Evolutionary conservation across 345 rosid genomes (phyloP).

Genomic region (Anastatica hierochuntica): DNA sequence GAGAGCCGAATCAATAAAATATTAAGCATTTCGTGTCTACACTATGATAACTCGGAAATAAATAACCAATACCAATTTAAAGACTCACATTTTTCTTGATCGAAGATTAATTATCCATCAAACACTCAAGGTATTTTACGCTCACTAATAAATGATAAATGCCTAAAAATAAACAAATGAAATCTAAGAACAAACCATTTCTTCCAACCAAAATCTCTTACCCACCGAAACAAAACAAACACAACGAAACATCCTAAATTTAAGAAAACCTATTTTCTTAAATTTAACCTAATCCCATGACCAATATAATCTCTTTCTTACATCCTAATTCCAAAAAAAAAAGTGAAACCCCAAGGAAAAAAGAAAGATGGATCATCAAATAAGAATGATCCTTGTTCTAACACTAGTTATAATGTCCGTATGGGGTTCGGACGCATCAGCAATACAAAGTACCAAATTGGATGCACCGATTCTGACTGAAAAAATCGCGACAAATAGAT

Average conservation of each 20-base stretch:
- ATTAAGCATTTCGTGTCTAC: too few relatives aligned
- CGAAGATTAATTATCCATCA: too few relatives aligned
- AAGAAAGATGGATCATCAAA: conserved; percentile 4
- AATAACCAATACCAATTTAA: too few relatives aligned
- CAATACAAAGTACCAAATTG: conserved; percentile 18
- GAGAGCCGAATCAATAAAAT: too few relatives aligned
- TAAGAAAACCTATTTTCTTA: conserved; percentile 19
- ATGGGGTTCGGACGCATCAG: conserved; percentile 27
- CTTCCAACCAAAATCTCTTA: conserved; percentile 10
- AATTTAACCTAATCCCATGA: conserved; percentile 20
- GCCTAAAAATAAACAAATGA: conserved; percentile 12
- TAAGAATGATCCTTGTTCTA: conserved; percentile 18
- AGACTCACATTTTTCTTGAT: too few relatives aligned
- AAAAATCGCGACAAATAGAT: conserved; percentile 49
- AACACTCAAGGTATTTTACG: too few relatives aligned
- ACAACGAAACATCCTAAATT: conserved; percentile 15
- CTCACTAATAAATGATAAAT: too few relatives aligned
- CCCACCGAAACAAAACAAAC: conserved; percentile 22
- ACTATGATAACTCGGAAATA: too few relatives aligned
- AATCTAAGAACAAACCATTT: conserved; percentile 1
- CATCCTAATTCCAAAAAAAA: neutral
- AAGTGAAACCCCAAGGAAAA: conserved; percentile 7
- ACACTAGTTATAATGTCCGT: conserved; percentile 6
- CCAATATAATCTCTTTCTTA: conserved; percentile 12
- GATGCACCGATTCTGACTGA: conserved; percentile 66